Evolutionary conservation across 108 stramenopile genomes (phyloP), one percentile per base, ranked within the genome.

Genomic region (Schizochytrium sp.): DNA sequence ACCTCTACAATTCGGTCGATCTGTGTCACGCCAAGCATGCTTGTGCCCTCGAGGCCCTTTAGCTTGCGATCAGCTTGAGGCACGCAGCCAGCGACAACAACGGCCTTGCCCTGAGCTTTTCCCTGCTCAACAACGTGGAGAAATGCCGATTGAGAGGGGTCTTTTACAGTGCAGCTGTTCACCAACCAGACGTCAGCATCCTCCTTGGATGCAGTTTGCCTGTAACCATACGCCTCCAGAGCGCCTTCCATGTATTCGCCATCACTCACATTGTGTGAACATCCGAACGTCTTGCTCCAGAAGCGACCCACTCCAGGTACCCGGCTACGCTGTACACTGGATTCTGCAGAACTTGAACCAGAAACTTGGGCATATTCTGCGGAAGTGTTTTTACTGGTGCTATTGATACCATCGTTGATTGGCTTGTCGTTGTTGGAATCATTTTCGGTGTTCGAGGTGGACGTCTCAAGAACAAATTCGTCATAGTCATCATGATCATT

Each of bases 81-180:
- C 28, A 93, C 92, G 57, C 93, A 93, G 4, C 93, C 93, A 2
- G 92, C 89, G 4, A 92, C 92, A 15, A 93, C 92, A 13, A 92
- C 28, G 5, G 89, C 61, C 72, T 87, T 87, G 7, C 61, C 90
- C 15, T 83, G n/a, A 3, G 56, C 56, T 15, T 88, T 49, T 47
- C 61, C 89, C 72, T 64, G 38, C 41, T 73, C 13, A 5, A 92
- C 90, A 10, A 90, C 38, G 60, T 90, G 64, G 8, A 91, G n/a
- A 40, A 93, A 91, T 3, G 88, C 88, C 8, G 87, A 72, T 58
- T 93, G 90, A 10, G 46, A 50, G 46, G 93, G 93, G 61, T 92
- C 91, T 46, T 93, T 93, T 5, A 93, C 93, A 0, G 93, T 93
- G 91, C 93, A 93, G 47, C 87, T 89, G 87, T 93, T 93, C 15